Evolutionary conservation across 176 grass and related monocot species (phyloP), one percentile per base, ranked within the genome.

Genomic region (Musa beccarii): DNA sequence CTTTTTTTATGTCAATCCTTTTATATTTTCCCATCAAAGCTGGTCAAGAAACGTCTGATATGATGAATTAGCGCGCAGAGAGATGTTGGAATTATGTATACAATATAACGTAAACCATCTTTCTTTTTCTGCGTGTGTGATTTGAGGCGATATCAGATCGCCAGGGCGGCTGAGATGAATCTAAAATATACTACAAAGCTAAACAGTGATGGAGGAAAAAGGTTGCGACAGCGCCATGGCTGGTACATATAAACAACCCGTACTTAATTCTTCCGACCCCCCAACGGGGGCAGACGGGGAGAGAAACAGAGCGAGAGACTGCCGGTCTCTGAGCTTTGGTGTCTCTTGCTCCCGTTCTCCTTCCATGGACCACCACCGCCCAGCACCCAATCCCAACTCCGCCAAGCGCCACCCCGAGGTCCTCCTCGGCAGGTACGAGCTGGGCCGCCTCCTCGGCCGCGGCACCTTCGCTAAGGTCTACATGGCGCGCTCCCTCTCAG

Each of bases 381-480:
- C 34, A 6, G 34, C 34, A 79, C 66, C 34, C 59, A 68, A 52
- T 16, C 26, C 43, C 66, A 66, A 83, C 59, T 78, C 1, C 80
- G 57, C 78, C 54, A 62, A 8, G 15, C 50, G 72, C 59, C 67
- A 80, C 55, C 53, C 28, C 11, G 55, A 79, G 21, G 77, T 80
- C 20, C 84, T 96, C 9, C 86, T 91, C 12, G 86, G 89, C n/a
- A 89, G 85, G 81, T 96, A 92, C 71, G 89, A 96, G 80, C 25
- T 96, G 0, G 86, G 86, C 0, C 80, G 78, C 10, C 51, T 96
- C 8, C 89, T 96, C 1, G 92, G 92, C 1, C 86, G 86, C 13
- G 92, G 92, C 51, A 92, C 89, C 56, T 96, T 96, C 52, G 89
- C 92, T 63, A 96, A 96, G 80, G 92, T 96, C n/a, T 96, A 96